Percentiles rank a stretch among this genome's conserved stretches.
Evolutionary conservation across 2,329 filamentous ascomycete species (phyloP).

Genomic region (Malbranchea cinnamomea): DNA sequence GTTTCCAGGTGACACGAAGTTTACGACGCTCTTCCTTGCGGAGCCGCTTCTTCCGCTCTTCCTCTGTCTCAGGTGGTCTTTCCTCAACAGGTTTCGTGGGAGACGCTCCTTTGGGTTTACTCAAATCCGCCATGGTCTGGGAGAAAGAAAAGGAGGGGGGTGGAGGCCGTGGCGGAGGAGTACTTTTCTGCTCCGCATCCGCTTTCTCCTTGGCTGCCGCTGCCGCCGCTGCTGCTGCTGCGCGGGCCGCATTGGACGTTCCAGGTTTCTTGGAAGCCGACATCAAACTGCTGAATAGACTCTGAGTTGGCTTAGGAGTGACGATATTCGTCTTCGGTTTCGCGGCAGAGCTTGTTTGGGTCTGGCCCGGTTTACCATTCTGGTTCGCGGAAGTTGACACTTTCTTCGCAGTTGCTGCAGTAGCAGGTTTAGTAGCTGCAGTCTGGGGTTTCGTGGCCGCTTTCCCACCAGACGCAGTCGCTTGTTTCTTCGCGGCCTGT

Average conservation of each 20-base stretch:
- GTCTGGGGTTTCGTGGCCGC: slow-evolving; percentile 14
- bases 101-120: slow-evolving; percentile 42
- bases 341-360: slow-evolving; percentile 10
- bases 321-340: slow-evolving; percentile 26
- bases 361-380: slow-evolving; percentile 19
- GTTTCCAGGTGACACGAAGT: slow-evolving; percentile 46
- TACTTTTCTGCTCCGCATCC: slow-evolving; percentile 22
- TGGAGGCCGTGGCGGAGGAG: slow-evolving; percentile 15
- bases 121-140: slow-evolving; percentile 34
- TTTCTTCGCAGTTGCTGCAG: slow-evolving; percentile 16
- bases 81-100: slow-evolving; percentile 37
- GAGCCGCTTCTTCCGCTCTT: slow-evolving; percentile 43
- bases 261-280: slow-evolving; percentile 37
- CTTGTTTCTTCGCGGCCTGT: slow-evolving; percentile 24
- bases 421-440: slow-evolving; percentile 9
- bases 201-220: slow-evolving; percentile 19
- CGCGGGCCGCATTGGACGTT: slow-evolving; percentile 34
- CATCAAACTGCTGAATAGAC: slow-evolving; percentile 31
- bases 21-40: slow-evolving; percentile 47
- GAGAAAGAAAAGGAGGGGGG: slow-evolving; percentile 33
- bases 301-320: slow-evolving; percentile 27
- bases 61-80: slow-evolving; percentile 41
- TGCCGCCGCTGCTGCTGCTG: slow-evolving; percentile 26
- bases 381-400: slow-evolving; percentile 12
- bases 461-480: slow-evolving; percentile 22